These are phyloP conservation scores for Penicillium cataractarum DNA, from an alignment of 495 filamentous ascomycete genomes.

Conservation along the genomic window DNA sequence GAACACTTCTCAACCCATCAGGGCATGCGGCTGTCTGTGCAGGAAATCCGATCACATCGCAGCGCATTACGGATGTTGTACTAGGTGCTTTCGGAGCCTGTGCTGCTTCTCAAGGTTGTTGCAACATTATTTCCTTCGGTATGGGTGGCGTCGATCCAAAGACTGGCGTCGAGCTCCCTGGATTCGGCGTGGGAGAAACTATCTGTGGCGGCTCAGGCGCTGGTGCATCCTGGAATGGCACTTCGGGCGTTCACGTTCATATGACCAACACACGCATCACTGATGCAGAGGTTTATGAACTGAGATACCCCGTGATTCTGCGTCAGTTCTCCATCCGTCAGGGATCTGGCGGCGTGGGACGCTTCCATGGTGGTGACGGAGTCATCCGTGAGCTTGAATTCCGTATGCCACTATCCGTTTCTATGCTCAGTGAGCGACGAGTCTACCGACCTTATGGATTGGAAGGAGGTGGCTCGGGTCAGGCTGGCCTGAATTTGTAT, in stretches of 20 bases:
- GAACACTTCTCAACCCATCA: slow-evolving; percentile 79
- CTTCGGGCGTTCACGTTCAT: slow-evolving; percentile 81
- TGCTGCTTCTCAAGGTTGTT: slow-evolving; percentile 81
- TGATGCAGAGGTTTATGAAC: slow-evolving; percentile 84
- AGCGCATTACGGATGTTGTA: slow-evolving; percentile 86
- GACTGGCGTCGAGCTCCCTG: slow-evolving; percentile 31
- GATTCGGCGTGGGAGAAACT: slow-evolving; percentile 90
- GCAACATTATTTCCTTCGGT: slow-evolving; percentile 65
- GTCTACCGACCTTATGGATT: slow-evolving; percentile 86
- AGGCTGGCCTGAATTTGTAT: slow-evolving; percentile 30
- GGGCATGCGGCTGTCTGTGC: slow-evolving; percentile 78
- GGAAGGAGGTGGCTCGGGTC: slow-evolving; percentile 49
- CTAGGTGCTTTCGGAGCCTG: slow-evolving; percentile 80
- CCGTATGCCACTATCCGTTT: slow-evolving; percentile 66
- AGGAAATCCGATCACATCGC: slow-evolving; percentile 78
- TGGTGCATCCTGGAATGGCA: slow-evolving; percentile 78
- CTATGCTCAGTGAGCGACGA: slow-evolving; percentile 79
- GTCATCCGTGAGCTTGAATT: slow-evolving; percentile 38
- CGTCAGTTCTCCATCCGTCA: slow-evolving; percentile 76
- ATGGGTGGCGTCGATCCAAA: slow-evolving; percentile 32
- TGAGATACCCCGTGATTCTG: slow-evolving; percentile 82
- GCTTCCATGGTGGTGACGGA: slow-evolving; percentile 41
- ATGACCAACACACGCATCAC: slow-evolving; percentile 97
- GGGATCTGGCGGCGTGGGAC: slow-evolving; percentile 54
- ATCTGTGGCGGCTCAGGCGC: slow-evolving; percentile 86